phyloP scores from a whole-genome alignment of 495 filamentous ascomycete genomes.

The Xylaria curta region DNA sequence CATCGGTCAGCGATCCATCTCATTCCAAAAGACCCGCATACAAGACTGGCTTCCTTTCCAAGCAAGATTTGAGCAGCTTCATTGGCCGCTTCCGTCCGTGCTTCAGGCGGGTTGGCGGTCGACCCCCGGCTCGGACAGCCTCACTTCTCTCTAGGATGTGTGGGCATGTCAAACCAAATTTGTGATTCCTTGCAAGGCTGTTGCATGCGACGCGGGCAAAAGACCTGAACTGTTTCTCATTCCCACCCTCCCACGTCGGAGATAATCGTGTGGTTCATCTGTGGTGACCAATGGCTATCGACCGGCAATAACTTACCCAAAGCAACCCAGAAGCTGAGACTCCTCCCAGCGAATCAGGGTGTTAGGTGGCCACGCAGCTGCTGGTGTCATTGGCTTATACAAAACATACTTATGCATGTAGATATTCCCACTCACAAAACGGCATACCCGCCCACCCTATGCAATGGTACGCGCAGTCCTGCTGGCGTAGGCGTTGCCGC shows the following conservation, averaged over 20 bases:
- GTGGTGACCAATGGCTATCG: slow-evolving; percentile 21
- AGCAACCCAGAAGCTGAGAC: slow-evolving; percentile 17
- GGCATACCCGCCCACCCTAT: slow-evolving; percentile 21
- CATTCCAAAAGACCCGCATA: slow-evolving; percentile 9
- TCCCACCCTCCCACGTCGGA: slow-evolving; percentile 39
- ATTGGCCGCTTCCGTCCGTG: slow-evolving; percentile 15
- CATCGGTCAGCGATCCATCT: slow-evolving; percentile 4
- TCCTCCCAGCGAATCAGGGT: slow-evolving; percentile 34
- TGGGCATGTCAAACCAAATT: slow-evolving; percentile 26
- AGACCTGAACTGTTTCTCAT: slow-evolving; percentile 40
- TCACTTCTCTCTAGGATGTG: slow-evolving; percentile 45
- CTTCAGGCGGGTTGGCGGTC: slow-evolving; percentile 20
- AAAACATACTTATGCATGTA: slow-evolving; percentile 9
- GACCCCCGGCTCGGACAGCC: slow-evolving; percentile 40
- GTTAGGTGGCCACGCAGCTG: slow-evolving; percentile 12
- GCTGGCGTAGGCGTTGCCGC: slow-evolving; percentile 18
- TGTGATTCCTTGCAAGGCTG: slow-evolving; percentile 42
- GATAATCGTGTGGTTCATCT: slow-evolving; percentile 40
- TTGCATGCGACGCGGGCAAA: slow-evolving; percentile 40
- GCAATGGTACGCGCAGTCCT: neutral
- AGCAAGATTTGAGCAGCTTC: neutral
- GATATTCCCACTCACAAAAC: slow-evolving; percentile 8
- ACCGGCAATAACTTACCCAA: neutral
- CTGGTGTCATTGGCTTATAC: slow-evolving; percentile 23
- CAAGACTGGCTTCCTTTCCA: neutral